A percentile compares a stretch with the other conserved stretches of the same genome.
phyloP scores from a whole-genome alignment of 2,329 filamentous ascomycete genomes.

The Alternaria longipes region DNA sequence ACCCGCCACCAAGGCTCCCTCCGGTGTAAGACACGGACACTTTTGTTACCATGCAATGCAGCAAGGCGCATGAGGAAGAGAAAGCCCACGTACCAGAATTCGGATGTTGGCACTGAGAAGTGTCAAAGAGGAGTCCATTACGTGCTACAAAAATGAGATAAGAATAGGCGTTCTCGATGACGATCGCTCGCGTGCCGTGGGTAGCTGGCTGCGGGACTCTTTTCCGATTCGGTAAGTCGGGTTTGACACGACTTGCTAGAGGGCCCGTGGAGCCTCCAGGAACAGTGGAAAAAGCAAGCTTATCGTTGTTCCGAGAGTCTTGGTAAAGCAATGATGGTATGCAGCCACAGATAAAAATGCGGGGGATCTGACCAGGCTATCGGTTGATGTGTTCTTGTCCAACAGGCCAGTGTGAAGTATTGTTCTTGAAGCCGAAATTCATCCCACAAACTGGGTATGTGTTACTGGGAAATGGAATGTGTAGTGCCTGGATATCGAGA shows the following conservation, averaged over 20 bases:
- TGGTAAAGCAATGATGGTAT: slow-evolving; percentile 36
- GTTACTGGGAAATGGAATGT: slow-evolving; percentile 1
- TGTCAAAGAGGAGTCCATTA: slow-evolving; percentile 57
- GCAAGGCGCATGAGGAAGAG: slow-evolving; percentile 32
- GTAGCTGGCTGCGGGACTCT: slow-evolving; percentile 40
- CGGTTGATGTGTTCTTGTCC: slow-evolving; percentile 59
- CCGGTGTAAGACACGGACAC: slow-evolving; percentile 32
- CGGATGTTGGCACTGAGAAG: slow-evolving; percentile 60
- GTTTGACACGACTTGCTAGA: slow-evolving; percentile 40
- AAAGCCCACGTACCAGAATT: slow-evolving; percentile 55
- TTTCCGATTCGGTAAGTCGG: slow-evolving; percentile 31
- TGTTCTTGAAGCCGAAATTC: slow-evolving; percentile 54
- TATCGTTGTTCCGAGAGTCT: slow-evolving; percentile 28
- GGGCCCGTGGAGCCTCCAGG: slow-evolving; percentile 29
- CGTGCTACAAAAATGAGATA: slow-evolving; percentile 40
- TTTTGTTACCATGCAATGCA: slow-evolving; percentile 28
- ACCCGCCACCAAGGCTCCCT: slow-evolving; percentile 35
- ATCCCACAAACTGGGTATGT: slow-evolving; percentile 39
- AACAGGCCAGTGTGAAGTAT: slow-evolving; percentile 55
- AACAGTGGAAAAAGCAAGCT: slow-evolving; percentile 41
- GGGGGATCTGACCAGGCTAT: slow-evolving; percentile 32
- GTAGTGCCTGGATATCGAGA: slow-evolving; percentile 10
- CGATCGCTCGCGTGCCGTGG: slow-evolving; percentile 41
- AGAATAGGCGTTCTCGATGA: slow-evolving; percentile 41
- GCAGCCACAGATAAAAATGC: slow-evolving; percentile 28